phyloP scores from a whole-genome alignment of 2,329 filamentous ascomycete genomes.

The Cladophialophora immunda region DNA sequence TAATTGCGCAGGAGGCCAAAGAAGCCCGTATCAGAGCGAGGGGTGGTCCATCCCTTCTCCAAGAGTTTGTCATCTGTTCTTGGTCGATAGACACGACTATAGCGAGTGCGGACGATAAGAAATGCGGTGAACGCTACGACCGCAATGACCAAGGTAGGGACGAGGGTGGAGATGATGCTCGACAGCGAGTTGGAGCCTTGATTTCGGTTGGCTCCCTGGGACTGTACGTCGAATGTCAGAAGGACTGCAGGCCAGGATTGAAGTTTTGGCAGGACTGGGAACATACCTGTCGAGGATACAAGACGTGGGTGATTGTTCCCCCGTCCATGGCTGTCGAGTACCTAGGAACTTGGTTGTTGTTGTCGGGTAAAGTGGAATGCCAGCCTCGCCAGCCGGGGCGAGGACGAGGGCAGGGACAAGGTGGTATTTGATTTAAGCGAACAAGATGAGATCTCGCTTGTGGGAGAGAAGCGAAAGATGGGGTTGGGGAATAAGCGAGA shows the following conservation, averaged over 20 bases:
- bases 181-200: constrained; percentile 58
- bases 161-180: constrained; percentile 57
- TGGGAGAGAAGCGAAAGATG: not conserved
- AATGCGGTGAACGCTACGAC: constrained; percentile 55
- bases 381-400: not conserved
- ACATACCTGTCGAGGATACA: constrained; percentile 35
- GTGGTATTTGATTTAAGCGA: constrained; percentile 4
- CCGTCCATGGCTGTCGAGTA: constrained; percentile 12
- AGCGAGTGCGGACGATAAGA: constrained; percentile 55
- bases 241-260: not conserved
- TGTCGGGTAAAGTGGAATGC: not conserved
- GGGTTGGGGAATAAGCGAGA: constrained; percentile 6
- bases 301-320: constrained; percentile 26
- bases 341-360: not conserved
- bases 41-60: constrained; percentile 48
- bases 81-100: constrained; percentile 57
- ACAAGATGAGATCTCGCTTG: constrained; percentile 1
- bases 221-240: constrained; percentile 18
- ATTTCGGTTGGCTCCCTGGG: constrained; percentile 26
- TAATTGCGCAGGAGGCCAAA: constrained; percentile 48
- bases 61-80: constrained; percentile 53
- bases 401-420: not conserved
- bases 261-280: too few relatives aligned
- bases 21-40: constrained; percentile 31
- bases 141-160: constrained; percentile 57